Conservation (phyloP, 352 stramenopile species). For the Pythium chondricola region DNA sequence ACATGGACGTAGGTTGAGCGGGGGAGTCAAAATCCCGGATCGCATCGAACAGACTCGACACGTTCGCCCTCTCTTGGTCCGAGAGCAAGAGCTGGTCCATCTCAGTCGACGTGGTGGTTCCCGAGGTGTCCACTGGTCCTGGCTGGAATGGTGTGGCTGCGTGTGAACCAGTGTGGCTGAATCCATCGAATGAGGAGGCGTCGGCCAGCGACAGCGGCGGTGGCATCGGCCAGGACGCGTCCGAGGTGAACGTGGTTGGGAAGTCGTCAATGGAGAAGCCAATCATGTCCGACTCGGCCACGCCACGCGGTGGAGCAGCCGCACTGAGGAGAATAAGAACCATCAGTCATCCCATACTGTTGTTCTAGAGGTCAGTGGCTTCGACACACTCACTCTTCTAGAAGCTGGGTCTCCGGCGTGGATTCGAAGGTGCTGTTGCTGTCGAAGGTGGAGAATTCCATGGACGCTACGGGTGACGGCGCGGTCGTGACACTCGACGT, state of each 20-base stretch:
- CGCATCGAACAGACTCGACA: slow-evolving; percentile 54
- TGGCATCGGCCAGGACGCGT: slow-evolving; percentile 34
- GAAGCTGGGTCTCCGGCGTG: slow-evolving; percentile 31
- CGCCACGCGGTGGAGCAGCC: slow-evolving; percentile 12
- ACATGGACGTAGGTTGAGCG: not conserved
- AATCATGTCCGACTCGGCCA: slow-evolving; percentile 51
- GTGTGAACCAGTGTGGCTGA: not conserved
- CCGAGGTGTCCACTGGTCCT: too few species aligned
- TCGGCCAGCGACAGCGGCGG: slow-evolving; percentile 14
- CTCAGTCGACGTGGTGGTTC: slow-evolving; percentile 1
- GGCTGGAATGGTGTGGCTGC: too few species aligned
- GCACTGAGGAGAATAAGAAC: not conserved
- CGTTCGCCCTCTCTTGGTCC: slow-evolving; percentile 55
- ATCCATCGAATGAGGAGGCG: slow-evolving; percentile 16
- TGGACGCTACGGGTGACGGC: slow-evolving; percentile 31
- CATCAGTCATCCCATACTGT: slow-evolving; percentile 1
- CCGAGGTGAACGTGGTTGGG: slow-evolving; percentile 37
- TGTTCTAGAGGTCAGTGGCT: too few species aligned
- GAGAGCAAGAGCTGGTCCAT: slow-evolving; percentile 40
- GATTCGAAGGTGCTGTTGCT: slow-evolving; percentile 26
- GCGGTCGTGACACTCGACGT: slow-evolving; percentile 21
- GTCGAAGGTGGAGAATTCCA: slow-evolving; percentile 26
- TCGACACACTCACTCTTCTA: slow-evolving; percentile 59
- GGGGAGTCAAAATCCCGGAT: slow-evolving; percentile 67
- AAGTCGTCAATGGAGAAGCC: slow-evolving; percentile 67